Conservation (phyloP, 176 grass and related monocot species). For the Hyparrhenia diplandra region DNA sequence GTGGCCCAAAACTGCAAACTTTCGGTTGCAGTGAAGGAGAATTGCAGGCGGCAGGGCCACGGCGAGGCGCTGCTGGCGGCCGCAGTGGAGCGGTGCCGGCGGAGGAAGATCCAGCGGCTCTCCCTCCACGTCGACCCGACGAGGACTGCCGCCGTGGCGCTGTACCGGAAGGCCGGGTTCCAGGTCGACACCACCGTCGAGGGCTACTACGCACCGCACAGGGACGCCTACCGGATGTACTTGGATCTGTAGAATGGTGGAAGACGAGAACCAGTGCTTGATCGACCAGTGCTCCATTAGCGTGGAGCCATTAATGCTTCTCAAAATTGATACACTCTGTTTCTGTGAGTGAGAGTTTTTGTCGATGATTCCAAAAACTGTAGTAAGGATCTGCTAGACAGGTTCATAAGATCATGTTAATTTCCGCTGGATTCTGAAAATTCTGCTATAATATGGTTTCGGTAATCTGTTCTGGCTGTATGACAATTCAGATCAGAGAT, state of each 20-base stretch:
- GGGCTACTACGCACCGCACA: slow-evolving; percentile 65
- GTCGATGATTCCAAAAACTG: no score
- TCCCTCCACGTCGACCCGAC: slow-evolving; percentile 81
- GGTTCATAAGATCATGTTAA: no score
- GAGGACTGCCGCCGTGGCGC: slow-evolving; percentile 61
- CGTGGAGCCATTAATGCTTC: no score
- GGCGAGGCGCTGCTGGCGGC: slow-evolving; percentile 71
- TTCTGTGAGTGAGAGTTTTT: no score
- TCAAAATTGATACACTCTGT: no score
- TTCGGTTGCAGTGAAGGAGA: slow-evolving; percentile 61
- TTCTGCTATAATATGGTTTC: no score
- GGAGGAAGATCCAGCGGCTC: slow-evolving; percentile 53
- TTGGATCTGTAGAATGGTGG: slow-evolving; percentile 60
- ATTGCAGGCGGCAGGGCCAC: slow-evolving; percentile 72
- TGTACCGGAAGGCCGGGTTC: slow-evolving; percentile 79
- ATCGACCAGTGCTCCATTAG: no score
- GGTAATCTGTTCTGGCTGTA: no score
- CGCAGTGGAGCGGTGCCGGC: slow-evolving; percentile 66
- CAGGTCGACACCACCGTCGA: slow-evolving; percentile 58
- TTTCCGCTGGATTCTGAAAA: no score
- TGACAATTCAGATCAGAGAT: no score
- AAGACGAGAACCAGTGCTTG: no score
- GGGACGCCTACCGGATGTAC: slow-evolving; percentile 84
- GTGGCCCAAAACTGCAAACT: not conserved
- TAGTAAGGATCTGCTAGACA: no score